Base-by-base conservation (phyloP, 2,329 filamentous ascomycete species). In the Penicillium italicum region DNA sequence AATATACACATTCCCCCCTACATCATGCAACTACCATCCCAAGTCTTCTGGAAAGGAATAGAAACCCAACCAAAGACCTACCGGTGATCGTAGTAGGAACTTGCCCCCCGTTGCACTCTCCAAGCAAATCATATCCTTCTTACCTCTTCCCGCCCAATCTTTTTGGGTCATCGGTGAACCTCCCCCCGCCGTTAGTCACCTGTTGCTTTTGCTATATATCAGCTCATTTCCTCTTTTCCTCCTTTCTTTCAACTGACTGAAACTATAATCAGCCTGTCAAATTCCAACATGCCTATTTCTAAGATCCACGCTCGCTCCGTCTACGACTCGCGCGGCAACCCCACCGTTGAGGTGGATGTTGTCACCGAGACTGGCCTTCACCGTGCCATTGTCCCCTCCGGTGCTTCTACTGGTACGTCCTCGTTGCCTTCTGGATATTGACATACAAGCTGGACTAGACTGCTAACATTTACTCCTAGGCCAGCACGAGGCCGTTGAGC, bases 321-420 rank as follows among this genome's bases (percentile, higher is more conserved):
- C 82, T 99, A 93, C 86, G 94, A 99, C 85, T 97, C 94, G 77
- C 93, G 94, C 68, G 85, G 85, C 76, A 99, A 99, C 87, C 94
- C 94, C 73, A 99, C 94, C 75, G 93, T 97, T 74, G 93, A 97
- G 85, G 93, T 97, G 72, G 93, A 97, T 77, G 86, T 97, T 70
- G 89, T 96, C 80, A 97, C 92, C 69, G 91, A 96, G 82, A 95
- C 89, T 70, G 93, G 93, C 74, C 87, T 97, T 63, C 92, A 97
- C 86, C 91, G 93, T 74, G 92, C 93, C 76, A 97, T 97, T 76
- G 93, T 97, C 62, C 93, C 93, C 71, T 97, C 92, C 66, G 93
- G 93, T 77, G 93, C 93, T 72, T 97, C 93, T 70, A 97, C 92
- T 71, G 91, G 89, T 92, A 77, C 74, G 86, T 82, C 53, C 47